A percentile compares a stretch with the other conserved stretches of the same genome.
Conservation (phyloP, 176 grass and related monocot genomes). For the Eleusine indica region DNA sequence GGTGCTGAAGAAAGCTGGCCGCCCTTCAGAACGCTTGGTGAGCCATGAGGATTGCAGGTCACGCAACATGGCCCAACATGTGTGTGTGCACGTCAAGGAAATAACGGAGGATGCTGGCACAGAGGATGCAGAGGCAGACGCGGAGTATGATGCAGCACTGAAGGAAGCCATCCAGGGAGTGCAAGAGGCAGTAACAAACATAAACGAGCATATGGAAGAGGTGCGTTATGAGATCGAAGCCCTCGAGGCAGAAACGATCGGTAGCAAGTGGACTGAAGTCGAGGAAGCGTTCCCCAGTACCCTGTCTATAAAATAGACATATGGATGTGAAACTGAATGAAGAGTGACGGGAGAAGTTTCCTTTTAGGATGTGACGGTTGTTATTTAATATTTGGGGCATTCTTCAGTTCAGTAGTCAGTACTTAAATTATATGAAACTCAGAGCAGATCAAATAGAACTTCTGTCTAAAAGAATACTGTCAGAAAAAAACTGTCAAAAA, state of each 20-base stretch:
- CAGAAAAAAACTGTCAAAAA: not conserved
- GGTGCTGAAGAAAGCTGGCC: conserved; percentile 83
- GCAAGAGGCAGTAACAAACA: conserved; percentile 73
- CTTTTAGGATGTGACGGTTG: not conserved
- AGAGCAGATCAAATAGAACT: not conserved
- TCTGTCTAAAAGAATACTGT: not conserved
- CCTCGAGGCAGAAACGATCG: conserved; percentile 50
- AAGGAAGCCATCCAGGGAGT: conserved; percentile 86
- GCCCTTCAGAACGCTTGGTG: conserved; percentile 70
- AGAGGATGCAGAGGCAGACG: conserved; percentile 76
- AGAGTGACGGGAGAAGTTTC: not conserved
- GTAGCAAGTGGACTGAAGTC: conserved; percentile 29
- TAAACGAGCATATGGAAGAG: conserved; percentile 88
- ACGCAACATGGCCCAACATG: conserved; percentile 48
- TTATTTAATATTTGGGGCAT: not conserved
- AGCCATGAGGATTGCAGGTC: conserved; percentile 70
- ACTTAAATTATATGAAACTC: not conserved
- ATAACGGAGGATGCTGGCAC: conserved; percentile 80
- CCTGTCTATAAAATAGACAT: conserved; percentile 38
- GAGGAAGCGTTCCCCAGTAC: conserved; percentile 39
- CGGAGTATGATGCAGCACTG: conserved; percentile 62
- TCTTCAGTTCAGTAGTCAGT: not conserved
- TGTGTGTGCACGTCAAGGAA: conserved; percentile 75
- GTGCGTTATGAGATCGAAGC: conserved; percentile 80
- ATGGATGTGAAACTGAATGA: not conserved